Evolutionary conservation across 495 filamentous ascomycete species (phyloP), one percentile per base, ranked within the genome.

Genomic region (Platismatia glauca): DNA sequence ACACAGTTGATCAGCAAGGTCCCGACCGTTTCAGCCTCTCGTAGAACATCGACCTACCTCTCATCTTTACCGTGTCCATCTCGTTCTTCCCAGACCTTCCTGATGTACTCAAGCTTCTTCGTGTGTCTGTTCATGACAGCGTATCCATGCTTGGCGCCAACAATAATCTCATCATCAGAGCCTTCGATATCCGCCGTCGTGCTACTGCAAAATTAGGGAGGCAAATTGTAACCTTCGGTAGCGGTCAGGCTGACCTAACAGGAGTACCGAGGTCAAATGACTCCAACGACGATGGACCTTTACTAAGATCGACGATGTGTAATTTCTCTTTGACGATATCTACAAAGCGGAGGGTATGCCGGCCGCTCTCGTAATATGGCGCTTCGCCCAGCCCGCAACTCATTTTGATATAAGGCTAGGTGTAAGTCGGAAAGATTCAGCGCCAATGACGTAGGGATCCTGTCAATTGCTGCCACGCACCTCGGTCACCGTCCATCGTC

Each of bases 121-220:
- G 86, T 86, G 62, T 79, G 76, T 58, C 83, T 82, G 69, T 95
- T 82, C 67, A 91, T 78, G 57, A 88, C 79, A 11, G 88, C 91
- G 69, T 90, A 84, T 62, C 91, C 90, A 72, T 82, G 76, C 75
- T 96, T 96, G 67, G 87, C 89, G 38, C 84, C 93, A 65, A 91
- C 83, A 60, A 92, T 72, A 70, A 95, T 82, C 66, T 86, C 75
- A 46, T 81, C 75, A 66, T 89, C 84, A 55, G 79, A 77, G 56
- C 84, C 83, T 68, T 88, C 80, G 66, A 96, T 89, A 70, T 96
- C 86, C 43, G 88, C 89, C 52, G 92, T 96, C 57, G 91, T 87
- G 61, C 84, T 83, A 64, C 41, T 11, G 9, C 16, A 68, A 62
- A 27, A 50, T 41, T 60, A 68, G 59, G 71, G 57, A 27, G 41